Base-by-base conservation (phyloP, 441 rosid genomes). In the Raphanus hybrid region DNA sequence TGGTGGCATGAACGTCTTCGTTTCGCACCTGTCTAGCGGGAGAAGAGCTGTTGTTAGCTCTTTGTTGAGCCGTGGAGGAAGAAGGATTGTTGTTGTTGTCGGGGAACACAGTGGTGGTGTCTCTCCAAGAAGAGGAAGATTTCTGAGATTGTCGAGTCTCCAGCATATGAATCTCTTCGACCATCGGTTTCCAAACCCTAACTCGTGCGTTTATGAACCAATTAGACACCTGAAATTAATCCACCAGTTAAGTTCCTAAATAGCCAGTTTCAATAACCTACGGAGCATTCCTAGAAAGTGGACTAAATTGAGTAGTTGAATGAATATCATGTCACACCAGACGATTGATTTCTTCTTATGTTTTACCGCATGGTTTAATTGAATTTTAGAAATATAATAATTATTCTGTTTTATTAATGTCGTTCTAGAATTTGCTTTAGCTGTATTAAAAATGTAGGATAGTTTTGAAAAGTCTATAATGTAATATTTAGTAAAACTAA, bases 111-210 rank as follows among this genome's bases (percentile, higher is more conserved):
- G 63, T 8, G 86, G 80, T 4, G 87, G 86, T 27, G 81, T 77
- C 69, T 75, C 34, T 88, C 92, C 57, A 87, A 86, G 82, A 74
- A 69, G 87, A 79, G 55, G 87, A 78, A 27, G 85, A 77, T 59
- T 90, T 90, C 67, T 85, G 88, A 66, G 84, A 85, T 74, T 95
- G 92, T 76, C 88, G 82, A 6, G 85, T 87, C 78, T 92, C 97
- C 26, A 92, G 81, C 86, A 61, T 86, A 82, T 92, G 93, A 50
- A 92, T 90, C 84, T 92, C 97, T 83, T 92, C 97, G 37, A 92
- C 97, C 97, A 92, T 90, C 11, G 97, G 97, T 84, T 92, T 92
- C 97, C 97, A 92, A 70, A 92, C 87, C 87, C 97, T 84, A 61
- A 92, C 97, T 78, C 97, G 78, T 20, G 97, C 97, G 83, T 92